Percentiles rank a stretch among this genome's conserved stretches.
These are phyloP conservation scores for Flammula alnicola DNA, from an alignment of 1,284 basidiomycete genomes.

Conservation along the genomic window DNA sequence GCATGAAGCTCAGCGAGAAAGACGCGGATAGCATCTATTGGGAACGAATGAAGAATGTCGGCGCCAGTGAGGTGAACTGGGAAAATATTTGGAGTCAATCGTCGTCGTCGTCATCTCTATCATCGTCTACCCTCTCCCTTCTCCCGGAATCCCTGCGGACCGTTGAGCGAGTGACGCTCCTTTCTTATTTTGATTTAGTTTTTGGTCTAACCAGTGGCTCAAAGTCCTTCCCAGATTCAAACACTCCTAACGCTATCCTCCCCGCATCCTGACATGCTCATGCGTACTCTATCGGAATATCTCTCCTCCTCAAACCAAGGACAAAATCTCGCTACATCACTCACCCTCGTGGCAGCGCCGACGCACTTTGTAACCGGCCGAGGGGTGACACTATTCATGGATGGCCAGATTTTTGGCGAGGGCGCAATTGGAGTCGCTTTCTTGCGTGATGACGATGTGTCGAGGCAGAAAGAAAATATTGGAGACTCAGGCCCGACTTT, in stretches of 20 bases:
- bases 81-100: constrained; percentile 50
- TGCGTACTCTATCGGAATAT: constrained; percentile 10
- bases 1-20: too few relatives aligned
- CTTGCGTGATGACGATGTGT: constrained; percentile 21
- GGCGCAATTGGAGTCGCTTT: constrained; percentile 81
- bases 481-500: constrained; percentile 22
- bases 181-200: not conserved
- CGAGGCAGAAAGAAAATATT: too few relatives aligned
- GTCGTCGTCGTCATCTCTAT: constrained; percentile 11
- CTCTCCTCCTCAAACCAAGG: constrained; percentile 6
- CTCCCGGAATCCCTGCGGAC: constrained; percentile 43
- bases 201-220: constrained; percentile 1
- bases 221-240: constrained; percentile 45
- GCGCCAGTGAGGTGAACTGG: constrained; percentile 47
- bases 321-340: constrained; percentile 42
- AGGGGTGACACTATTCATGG: constrained; percentile 77
- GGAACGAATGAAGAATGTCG: not conserved
- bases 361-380: constrained; percentile 88
- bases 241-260: constrained; percentile 58
- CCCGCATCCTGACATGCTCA: constrained; percentile 53
- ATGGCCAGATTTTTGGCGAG: constrained; percentile 56
- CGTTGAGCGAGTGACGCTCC: constrained; percentile 38
- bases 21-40: too few relatives aligned
- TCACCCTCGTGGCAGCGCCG: constrained; percentile 76
- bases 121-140: constrained; percentile 10